phyloP scores from a whole-genome alignment of 768 basidiomycete species.

The Lyophyllum decastes region DNA sequence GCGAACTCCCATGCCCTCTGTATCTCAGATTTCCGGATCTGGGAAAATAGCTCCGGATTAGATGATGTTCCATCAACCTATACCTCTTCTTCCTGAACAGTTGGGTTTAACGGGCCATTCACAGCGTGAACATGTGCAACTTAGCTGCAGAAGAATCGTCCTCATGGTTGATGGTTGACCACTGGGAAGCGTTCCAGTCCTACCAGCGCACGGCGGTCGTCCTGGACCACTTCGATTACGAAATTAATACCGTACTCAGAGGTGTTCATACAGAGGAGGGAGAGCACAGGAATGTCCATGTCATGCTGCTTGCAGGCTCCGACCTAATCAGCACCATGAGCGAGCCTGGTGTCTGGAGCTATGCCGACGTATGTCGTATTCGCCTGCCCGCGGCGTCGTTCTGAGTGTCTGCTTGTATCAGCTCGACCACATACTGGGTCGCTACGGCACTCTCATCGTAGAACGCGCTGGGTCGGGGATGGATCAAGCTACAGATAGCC shows the following conservation, averaged over 20 bases:
- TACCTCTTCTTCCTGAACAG: slow-evolving; percentile 19
- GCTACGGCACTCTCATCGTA: slow-evolving; percentile 92
- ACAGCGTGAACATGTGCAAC: slow-evolving; percentile 84
- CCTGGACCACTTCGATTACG: slow-evolving; percentile 94
- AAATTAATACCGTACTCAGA: slow-evolving; percentile 85
- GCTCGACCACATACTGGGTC: slow-evolving; percentile 95
- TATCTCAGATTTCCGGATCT: slow-evolving; percentile 14
- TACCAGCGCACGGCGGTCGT: slow-evolving; percentile 98
- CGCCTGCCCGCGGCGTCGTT: slow-evolving; percentile 5
- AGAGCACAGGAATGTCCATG: slow-evolving; percentile 71
- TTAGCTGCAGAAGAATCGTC: slow-evolving; percentile 89
- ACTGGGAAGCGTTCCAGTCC: slow-evolving; percentile 94
- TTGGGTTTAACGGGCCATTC: slow-evolving; percentile 14
- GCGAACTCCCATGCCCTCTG: not conserved
- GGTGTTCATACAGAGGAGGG: slow-evolving; percentile 77
- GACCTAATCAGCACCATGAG: slow-evolving; percentile 98
- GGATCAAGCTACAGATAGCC: slow-evolving; percentile 74
- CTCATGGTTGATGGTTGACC: slow-evolving; percentile 95
- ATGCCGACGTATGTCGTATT: slow-evolving; percentile 73
- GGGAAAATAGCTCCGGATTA: slow-evolving; percentile 15
- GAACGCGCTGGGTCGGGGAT: slow-evolving; percentile 94
- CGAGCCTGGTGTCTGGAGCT: slow-evolving; percentile 97
- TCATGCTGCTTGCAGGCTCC: slow-evolving; percentile 97
- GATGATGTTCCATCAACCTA: slow-evolving; percentile 19
- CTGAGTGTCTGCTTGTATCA: slow-evolving; percentile 29